Percentiles rank a stretch among this genome's conserved stretches.
Evolutionary conservation across 139 green algal genomes (phyloP).

Genomic region (Picochlorum costavermella): DNA sequence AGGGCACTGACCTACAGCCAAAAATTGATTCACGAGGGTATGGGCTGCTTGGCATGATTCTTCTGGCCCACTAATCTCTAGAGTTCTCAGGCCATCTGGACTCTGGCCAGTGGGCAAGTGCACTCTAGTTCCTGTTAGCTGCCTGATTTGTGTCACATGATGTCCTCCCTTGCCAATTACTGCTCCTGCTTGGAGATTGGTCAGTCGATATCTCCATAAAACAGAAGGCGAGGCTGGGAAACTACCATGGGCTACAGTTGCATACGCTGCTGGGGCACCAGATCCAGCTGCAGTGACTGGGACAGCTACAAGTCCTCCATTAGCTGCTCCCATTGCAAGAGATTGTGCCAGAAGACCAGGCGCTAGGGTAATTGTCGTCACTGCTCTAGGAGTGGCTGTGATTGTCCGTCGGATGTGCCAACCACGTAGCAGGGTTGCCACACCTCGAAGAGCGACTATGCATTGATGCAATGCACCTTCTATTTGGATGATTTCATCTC

Average conservation of each 20-base stretch:
- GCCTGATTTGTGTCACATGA: conserved; percentile 25
- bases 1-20: conserved; percentile 10
- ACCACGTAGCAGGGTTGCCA: conserved; percentile 28
- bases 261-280: not conserved
- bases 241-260: not conserved
- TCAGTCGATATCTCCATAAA: conserved; percentile 16
- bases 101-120: conserved; percentile 15
- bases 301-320: not conserved
- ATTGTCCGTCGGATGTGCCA: conserved; percentile 22
- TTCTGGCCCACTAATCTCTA: conserved; percentile 18
- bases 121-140: conserved; percentile 22
- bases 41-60: conserved; percentile 24
- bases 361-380: not conserved
- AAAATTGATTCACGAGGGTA: conserved; percentile 27
- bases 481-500: conserved; percentile 29
- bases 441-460: conserved; percentile 22
- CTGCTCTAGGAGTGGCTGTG: not conserved
- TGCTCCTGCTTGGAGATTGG: conserved; percentile 25
- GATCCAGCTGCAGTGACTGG: not conserved
- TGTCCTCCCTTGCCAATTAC: conserved; percentile 31
- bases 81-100: conserved; percentile 9
- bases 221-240: not conserved
- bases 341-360: conserved; percentile 8
- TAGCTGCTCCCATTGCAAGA: not conserved
- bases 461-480: conserved; percentile 24